Evolutionary conservation across 1,284 basidiomycete genomes (phyloP).

Genomic region (Sporisorium reilianum): DNA sequence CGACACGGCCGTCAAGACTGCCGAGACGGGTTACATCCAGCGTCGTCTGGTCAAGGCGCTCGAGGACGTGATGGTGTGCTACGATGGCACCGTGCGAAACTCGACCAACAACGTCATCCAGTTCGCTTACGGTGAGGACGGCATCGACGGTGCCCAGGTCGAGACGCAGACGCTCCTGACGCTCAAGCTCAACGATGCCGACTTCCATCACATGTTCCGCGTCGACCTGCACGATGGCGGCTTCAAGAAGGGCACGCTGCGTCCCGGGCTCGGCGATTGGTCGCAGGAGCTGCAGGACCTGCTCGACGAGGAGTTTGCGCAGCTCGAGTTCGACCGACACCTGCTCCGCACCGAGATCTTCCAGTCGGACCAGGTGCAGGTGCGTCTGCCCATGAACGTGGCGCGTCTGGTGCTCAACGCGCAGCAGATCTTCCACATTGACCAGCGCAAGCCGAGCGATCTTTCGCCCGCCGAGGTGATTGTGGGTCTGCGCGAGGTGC

Average conservation of each 20-base stretch:
- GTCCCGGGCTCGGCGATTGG: slow-evolving; percentile 95
- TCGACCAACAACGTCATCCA: slow-evolving; percentile 82
- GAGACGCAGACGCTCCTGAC: slow-evolving; percentile 94
- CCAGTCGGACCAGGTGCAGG: slow-evolving; percentile 77
- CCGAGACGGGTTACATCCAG: slow-evolving; percentile 99
- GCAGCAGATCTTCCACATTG: slow-evolving; percentile 96
- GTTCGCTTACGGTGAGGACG: slow-evolving; percentile 97
- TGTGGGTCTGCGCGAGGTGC: slow-evolving; percentile 74
- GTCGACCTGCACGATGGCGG: slow-evolving; percentile 81
- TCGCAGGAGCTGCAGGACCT: slow-evolving; percentile 84
- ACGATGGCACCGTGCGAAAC: slow-evolving; percentile 97
- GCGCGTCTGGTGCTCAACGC: slow-evolving; percentile 95
- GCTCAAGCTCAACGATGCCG: slow-evolving; percentile 82
- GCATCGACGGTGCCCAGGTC: slow-evolving; percentile 98
- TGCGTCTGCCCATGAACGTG: slow-evolving; percentile 77
- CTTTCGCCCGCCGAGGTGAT: slow-evolving; percentile 89
- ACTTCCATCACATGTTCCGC: slow-evolving; percentile 90
- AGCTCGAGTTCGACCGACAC: slow-evolving; percentile 81
- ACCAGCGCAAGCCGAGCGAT: slow-evolving; percentile 90
- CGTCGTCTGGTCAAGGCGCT: slow-evolving; percentile 96
- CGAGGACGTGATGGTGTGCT: slow-evolving; percentile 96
- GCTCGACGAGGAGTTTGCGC: slow-evolving; percentile 87
- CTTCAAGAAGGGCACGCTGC: slow-evolving; percentile 77
- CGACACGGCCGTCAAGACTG: slow-evolving; percentile 99
- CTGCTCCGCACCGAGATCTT: slow-evolving; percentile 86